These are phyloP conservation scores for Polyplosphaeria fusca DNA, from an alignment of 495 filamentous ascomycete species.

Conservation along the genomic window DNA sequence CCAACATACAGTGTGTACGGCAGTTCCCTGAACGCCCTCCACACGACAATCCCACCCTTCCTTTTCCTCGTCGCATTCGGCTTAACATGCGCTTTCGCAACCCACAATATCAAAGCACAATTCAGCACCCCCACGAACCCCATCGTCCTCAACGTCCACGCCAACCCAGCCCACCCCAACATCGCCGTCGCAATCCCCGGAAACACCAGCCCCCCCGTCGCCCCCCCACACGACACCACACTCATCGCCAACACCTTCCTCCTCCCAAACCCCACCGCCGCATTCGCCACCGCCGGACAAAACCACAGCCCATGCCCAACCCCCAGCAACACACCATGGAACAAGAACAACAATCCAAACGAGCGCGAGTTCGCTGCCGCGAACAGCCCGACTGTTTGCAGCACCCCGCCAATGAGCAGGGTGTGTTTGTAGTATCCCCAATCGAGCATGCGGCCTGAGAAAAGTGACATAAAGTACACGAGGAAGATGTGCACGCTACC, in stretches of 20 bases:
- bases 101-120: slow-evolving; percentile 52
- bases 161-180: slow-evolving; percentile 67
- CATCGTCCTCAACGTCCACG: slow-evolving; percentile 74
- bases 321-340: slow-evolving; percentile 72
- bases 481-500: slow-evolving; percentile 40
- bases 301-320: slow-evolving; percentile 72
- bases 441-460: slow-evolving; percentile 38
- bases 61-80: slow-evolving; percentile 45
- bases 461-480: slow-evolving; percentile 37
- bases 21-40: slow-evolving; percentile 61
- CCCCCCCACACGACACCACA: slow-evolving; percentile 63
- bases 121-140: slow-evolving; percentile 67
- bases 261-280: slow-evolving; percentile 68
- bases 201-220: slow-evolving; percentile 75
- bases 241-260: slow-evolving; percentile 67
- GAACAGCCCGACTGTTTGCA: slow-evolving; percentile 67
- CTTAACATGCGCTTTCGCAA: slow-evolving; percentile 59
- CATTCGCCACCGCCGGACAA: slow-evolving; percentile 62
- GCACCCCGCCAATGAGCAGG: slow-evolving; percentile 29
- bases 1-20: slow-evolving; percentile 66
- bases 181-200: slow-evolving; percentile 71
- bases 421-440: slow-evolving; percentile 30
- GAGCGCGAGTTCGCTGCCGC: slow-evolving; percentile 53
- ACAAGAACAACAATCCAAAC: slow-evolving; percentile 73
- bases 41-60: slow-evolving; percentile 63